Base-by-base conservation (phyloP, 208 protist genomes). In the Leishmania braziliensis region DNA sequence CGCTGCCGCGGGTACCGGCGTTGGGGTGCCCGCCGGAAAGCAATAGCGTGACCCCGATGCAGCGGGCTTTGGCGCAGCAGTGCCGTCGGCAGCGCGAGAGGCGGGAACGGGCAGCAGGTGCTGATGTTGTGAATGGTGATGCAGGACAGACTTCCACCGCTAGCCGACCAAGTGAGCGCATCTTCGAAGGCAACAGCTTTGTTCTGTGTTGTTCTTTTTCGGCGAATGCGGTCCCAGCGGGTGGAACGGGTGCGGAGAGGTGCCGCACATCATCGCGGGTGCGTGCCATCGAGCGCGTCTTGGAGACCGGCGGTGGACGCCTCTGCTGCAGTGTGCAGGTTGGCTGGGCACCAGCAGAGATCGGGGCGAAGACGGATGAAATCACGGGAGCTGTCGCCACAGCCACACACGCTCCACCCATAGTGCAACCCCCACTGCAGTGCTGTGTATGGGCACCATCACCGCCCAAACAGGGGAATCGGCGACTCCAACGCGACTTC, bases 41-140 rank as follows among this genome's bases (percentile, higher is more conserved):
- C 10, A 50, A 26, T 10, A 50, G 29, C 9, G 46, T 74, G 36
- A 10, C 51, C 20, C 65, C 65, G 12, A 33, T 80, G 68, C 77
- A 63, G 53, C 66, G 77, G 5, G 39, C 66, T 12, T 36, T 86
- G 12, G 62, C 80, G 23, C 71, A 68, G 74, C 82, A 86, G 82
- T 82, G 82, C 29, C 77, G 77, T 6, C 50, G 72, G 29, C 77
- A 76, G 63, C 82, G 77, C 8, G 77, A 82, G 29, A 68, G 63
- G 3, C 70, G 62, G 16, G 58, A 78, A 53, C 72, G 20, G 72
- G 48, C 53, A 66, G 56, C 39, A n/a, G 26, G 39, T 23, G 23
- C 56, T 16, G 51, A 36, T 51, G 58, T 48, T 1, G 58, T 23
- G 23, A 29, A 26, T 51, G 54, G 51, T 6, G 23, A 58, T 29